Evolutionary conservation across 306 rosid species (phyloP), one percentile per base, ranked within the genome.

Genomic region (Sphenostylis stenocarpa): DNA sequence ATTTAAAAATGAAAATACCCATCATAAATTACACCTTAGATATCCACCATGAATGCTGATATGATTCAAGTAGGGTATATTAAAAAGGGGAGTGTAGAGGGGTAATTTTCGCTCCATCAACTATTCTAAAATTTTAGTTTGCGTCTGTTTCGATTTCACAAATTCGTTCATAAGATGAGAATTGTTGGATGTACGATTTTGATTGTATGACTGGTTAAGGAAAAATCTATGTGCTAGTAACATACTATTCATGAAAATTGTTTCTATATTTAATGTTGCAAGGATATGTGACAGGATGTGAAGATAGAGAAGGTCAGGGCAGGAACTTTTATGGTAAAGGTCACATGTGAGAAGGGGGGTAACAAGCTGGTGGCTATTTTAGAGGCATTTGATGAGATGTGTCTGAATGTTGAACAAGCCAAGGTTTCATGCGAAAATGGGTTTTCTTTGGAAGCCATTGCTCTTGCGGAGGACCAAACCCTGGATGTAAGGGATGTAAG

Each of bases 381-480:
- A 47, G 90, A 87, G 63, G 91, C 84, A 0, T 85, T 91, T 63
- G 98, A 94, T 5, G 84, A 86, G 67, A 86, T 87, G 87, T 74
- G 87, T 72, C 74, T 94, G 17, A 78, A 82, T 76, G 96, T 94
- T 72, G 15, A 80, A 67, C 80, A 87, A 80, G 97, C 97, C 2
- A 91, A 49, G 82, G 97, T 94, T 84, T 94, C 98, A 20, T 80
- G 96, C 49, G 70, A 80, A 49, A 67, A 81, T 41, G 70, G 19
- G 26, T 94, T 93, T 77, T 74, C 86, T 38, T 33, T 94, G 88
- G 96, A 90, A 76, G 98, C 91, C 56, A 81, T 81, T 83, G 91
- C 76, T 71, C 88, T 76, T n/a, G 82, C 90, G 67, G 87, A 79
- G 77, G 83, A 83, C 75, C 73, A 81, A 48, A 56, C 44, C 17